These are phyloP conservation scores for Encephalitozoon hellem DNA, from an alignment of 371 early-diverging fungal genomes.

Conservation along the genomic window DNA sequence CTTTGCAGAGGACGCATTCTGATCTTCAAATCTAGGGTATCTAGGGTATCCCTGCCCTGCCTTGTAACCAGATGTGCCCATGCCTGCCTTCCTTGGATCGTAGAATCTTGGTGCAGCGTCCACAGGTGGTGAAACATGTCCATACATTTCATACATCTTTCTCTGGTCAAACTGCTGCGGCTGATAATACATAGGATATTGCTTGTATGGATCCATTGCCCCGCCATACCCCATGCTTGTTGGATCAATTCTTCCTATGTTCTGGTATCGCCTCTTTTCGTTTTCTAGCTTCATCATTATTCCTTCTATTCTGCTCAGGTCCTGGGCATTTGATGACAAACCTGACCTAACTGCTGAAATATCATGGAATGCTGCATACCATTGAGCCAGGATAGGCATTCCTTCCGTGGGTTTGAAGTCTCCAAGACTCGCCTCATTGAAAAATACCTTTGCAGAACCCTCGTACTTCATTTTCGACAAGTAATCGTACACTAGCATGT, in stretches of 20 bases:
- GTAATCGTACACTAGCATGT: constrained; percentile 57
- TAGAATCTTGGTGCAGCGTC: background rate
- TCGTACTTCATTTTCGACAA: constrained; percentile 50
- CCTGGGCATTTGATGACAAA: background rate
- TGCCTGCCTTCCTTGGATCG: background rate
- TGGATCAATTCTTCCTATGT: constrained; percentile 23
- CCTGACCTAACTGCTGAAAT: constrained; percentile 58
- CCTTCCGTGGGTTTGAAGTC: constrained; percentile 30
- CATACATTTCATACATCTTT: constrained; percentile 11
- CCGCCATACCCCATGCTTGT: background rate
- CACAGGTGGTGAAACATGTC: background rate
- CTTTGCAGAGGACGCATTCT: background rate
- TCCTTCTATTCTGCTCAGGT: constrained; percentile 45
- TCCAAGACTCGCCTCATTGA: constrained; percentile 48
- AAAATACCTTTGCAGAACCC: constrained; percentile 55
- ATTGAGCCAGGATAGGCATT: constrained; percentile 49
- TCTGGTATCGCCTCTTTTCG: constrained; percentile 50
- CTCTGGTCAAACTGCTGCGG: constrained; percentile 9
- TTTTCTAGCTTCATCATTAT: constrained; percentile 56
- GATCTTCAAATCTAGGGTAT: background rate
- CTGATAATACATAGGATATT: background rate
- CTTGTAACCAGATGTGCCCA: background rate
- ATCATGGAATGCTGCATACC: constrained; percentile 59
- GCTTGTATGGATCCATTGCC: background rate
- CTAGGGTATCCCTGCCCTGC: background rate